Evolutionary conservation across 176 grass and related monocot genomes (phyloP).

Genomic region (maize (Zea mays)): Zm-B73-REFERENCE-NAM-5.0 NC_050098.1:31904501-31905000

Average conservation of each 20-base stretch:
- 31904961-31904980: conserved; percentile 64
- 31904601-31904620: conserved; percentile 57
- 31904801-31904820: too few species aligned
- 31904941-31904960: conserved; percentile 56
- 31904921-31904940: conserved; percentile 35
- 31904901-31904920: conserved; percentile 44
- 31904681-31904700: conserved; percentile 53
- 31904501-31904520: conserved; percentile 62
- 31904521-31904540: conserved; percentile 65
- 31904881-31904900: conserved; percentile 67
- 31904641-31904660: conserved; percentile 60
- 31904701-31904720: conserved; percentile 17
- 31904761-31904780: background rate
- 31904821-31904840: background rate
- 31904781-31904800: too few species aligned
- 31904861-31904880: conserved; percentile 73
- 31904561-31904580: background rate
- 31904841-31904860: background rate
- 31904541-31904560: background rate
- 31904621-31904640: conserved; percentile 49
- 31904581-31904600: conserved; percentile 61
- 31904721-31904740: background rate
- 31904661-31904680: conserved; percentile 60
- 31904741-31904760: background rate
- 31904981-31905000: conserved; percentile 68